Evolutionary conservation across 805 yeast species (phyloP), one percentile per base, ranked within the genome.

Genomic region (Candida glaebosa): DNA sequence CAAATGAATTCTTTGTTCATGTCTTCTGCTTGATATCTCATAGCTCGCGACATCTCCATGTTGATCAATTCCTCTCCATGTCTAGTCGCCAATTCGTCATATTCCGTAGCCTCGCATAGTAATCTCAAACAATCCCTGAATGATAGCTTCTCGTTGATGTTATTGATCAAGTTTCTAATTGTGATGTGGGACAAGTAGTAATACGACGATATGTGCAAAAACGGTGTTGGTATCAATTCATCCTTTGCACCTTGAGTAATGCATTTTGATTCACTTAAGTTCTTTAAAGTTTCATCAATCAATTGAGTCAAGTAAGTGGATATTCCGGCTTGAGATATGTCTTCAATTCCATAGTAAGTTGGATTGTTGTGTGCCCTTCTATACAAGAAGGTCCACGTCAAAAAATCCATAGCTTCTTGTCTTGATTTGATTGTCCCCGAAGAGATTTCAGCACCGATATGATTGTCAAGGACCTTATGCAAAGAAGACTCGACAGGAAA

Each of bases 141-240:
- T 3, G 73, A 45, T 38, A 64, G 58, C 8, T 57, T 81, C 5
- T 65, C 65, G 25, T 59, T 58, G 14, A 86, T 73, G 40, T 77
- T 76, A 12, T 65, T 67, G 43, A 87, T 63, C 40, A 91, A 68
- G 42, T 75, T 78, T 44, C 96, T 72, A 47, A 93, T 78, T 0
- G 98, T 90, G 59, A 80, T 80, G 62, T 93, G 98, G 1, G 96
- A 88, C 53, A 93, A 72, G 67, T 93, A 93, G 63, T 93, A 93
- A 64, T 85, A 93, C 2, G 97, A 88, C 1, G 96, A 77, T 31
- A 93, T 87, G 47, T 81, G 78, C 63, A 93, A 72, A 58, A 81
- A 89, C 15, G 95, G 87, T 0, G 98, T 89, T 5, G 96, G 75
- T 25, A 81, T 53, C 18, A 68, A 62, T 38, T 69, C 72, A 36